Evolutionary conservation across 2,329 filamentous ascomycete species (phyloP).

Genomic region (Fusarium sp.): DNA sequence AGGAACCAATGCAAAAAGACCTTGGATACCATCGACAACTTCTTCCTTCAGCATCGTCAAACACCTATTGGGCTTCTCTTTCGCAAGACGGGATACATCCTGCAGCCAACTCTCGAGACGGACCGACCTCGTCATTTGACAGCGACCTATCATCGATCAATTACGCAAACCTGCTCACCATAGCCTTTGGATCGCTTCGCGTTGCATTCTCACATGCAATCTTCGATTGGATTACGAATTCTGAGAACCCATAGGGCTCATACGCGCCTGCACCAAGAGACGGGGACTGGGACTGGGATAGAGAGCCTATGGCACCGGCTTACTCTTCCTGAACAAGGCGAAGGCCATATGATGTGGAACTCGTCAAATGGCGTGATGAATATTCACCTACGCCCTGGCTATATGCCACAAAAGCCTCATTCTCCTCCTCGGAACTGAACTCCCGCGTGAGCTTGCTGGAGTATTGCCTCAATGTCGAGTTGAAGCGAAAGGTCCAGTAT

Average conservation of each 20-base stretch:
- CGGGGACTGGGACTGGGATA: not conserved
- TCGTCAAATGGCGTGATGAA: not conserved
- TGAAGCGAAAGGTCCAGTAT: too few relatives aligned
- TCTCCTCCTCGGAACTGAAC: not conserved
- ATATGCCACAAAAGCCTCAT: not conserved
- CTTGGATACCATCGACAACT: not conserved
- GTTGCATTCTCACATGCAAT: not conserved
- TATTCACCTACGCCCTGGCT: not conserved
- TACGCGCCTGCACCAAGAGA: not conserved
- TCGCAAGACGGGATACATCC: not conserved
- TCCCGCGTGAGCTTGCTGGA: not conserved
- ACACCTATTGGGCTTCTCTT: not conserved
- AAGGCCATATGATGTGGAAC: not conserved
- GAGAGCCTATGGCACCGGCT: not conserved
- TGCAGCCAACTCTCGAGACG: not conserved
- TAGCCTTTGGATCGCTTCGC: not conserved
- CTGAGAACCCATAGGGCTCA: not conserved
- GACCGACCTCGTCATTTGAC: slow-evolving; percentile 13
- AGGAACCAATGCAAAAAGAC: not conserved
- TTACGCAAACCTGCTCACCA: not conserved
- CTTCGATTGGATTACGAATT: not conserved
- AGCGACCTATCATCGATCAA: not conserved
- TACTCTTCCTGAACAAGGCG: not conserved
- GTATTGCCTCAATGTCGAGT: not conserved
- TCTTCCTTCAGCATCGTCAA: not conserved